Evolutionary conservation across 1,139 yeast species (phyloP).

Genomic region (Sugiyamaella pinicola): DNA sequence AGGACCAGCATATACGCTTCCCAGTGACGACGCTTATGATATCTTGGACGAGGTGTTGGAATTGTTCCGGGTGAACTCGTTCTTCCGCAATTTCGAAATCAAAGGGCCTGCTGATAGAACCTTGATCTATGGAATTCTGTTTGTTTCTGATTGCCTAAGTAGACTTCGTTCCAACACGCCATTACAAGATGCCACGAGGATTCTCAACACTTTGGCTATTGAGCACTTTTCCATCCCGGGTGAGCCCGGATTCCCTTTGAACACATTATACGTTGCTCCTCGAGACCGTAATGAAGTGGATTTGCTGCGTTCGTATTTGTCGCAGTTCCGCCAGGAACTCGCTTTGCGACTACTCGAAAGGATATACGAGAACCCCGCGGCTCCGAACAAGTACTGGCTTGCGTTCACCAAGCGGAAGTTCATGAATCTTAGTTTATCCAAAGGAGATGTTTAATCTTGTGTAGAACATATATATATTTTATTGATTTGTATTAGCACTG

Average conservation of each 20-base stretch:
- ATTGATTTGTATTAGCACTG: neutral
- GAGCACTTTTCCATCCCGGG: constrained; percentile 94
- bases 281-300: constrained; percentile 74
- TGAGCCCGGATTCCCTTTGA: constrained; percentile 90
- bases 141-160: constrained; percentile 79
- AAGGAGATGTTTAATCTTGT: constrained; percentile 2
- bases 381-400: constrained; percentile 74
- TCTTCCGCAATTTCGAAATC: constrained; percentile 94
- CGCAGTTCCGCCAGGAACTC: constrained; percentile 93
- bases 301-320: constrained; percentile 73
- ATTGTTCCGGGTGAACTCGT: constrained; percentile 91
- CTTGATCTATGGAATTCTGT: constrained; percentile 93
- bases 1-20: constrained; percentile 89
- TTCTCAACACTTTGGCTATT: constrained; percentile 78
- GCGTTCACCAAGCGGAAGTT: constrained; percentile 93
- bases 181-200: constrained; percentile 66
- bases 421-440: constrained; percentile 73
- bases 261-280: constrained; percentile 79
- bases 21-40: constrained; percentile 82
- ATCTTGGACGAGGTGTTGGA: constrained; percentile 89
- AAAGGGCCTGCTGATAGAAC: constrained; percentile 94
- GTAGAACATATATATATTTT: constrained; percentile 1
- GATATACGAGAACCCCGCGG: constrained; percentile 52
- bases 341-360: constrained; percentile 76
- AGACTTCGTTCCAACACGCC: constrained; percentile 49